Evolutionary conservation across 2,329 filamentous ascomycete genomes (phyloP).

Genomic region (Fusarium domesticum): DNA sequence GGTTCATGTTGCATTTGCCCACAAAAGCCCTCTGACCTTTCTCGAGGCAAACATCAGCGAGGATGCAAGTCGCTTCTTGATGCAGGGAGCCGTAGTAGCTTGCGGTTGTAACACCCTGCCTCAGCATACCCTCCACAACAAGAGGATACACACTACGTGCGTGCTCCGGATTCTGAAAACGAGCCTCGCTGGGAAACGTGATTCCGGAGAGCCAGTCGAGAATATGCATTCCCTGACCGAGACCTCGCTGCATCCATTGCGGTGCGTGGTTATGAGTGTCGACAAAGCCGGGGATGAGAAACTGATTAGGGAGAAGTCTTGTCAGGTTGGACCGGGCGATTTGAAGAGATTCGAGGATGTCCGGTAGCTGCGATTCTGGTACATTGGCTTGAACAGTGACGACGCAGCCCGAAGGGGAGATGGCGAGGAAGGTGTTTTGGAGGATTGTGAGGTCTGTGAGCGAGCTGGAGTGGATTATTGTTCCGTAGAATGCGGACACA

Average conservation of each 20-base stretch:
- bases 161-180: slow-evolving; percentile 53
- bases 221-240: slow-evolving; percentile 50
- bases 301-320: slow-evolving; percentile 41
- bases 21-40: slow-evolving; percentile 58
- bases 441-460: slow-evolving; percentile 37
- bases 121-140: slow-evolving; percentile 56
- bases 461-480: slow-evolving; percentile 40
- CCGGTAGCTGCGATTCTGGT: slow-evolving; percentile 5
- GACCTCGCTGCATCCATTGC: slow-evolving; percentile 48
- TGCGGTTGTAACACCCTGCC: slow-evolving; percentile 61
- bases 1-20: slow-evolving; percentile 61
- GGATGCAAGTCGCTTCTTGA: slow-evolving; percentile 52
- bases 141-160: slow-evolving; percentile 49
- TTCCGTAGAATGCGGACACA: slow-evolving; percentile 42
- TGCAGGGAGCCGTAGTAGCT: slow-evolving; percentile 59
- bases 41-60: slow-evolving; percentile 52
- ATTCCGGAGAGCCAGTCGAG: slow-evolving; percentile 61
- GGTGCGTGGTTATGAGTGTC: slow-evolving; percentile 70
- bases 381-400: slow-evolving; percentile 18
- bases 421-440: slow-evolving; percentile 36
- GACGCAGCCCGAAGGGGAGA: slow-evolving; percentile 24
- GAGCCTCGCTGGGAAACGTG: slow-evolving; percentile 63
- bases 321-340: slow-evolving; percentile 1
- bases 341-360: slow-evolving; percentile 11
- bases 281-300: slow-evolving; percentile 59